These are phyloP conservation scores for Chalciporus chontae DNA, from an alignment of 768 basidiomycete genomes.

Conservation along the genomic window DNA sequence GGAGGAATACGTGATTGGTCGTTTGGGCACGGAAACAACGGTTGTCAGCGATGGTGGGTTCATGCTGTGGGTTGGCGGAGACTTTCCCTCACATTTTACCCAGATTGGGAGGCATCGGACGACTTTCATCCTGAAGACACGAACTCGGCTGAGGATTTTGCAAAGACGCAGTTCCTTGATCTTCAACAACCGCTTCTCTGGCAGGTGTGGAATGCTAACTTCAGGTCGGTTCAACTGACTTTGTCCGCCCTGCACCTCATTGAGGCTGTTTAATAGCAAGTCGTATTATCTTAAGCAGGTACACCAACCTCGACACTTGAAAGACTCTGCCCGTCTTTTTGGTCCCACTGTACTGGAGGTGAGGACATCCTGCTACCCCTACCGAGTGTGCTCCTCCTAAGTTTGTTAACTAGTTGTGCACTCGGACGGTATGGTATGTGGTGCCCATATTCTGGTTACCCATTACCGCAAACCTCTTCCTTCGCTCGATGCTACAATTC, in stretches of 20 bases:
- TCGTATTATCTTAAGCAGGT: constrained; percentile 95
- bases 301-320: constrained; percentile 89
- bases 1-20: constrained; percentile 82
- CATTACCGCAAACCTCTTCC: constrained; percentile 73
- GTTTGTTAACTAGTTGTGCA: constrained; percentile 53
- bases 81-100: constrained; percentile 4
- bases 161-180: constrained; percentile 90
- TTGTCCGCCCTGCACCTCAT: background rate
- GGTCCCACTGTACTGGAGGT: constrained; percentile 81
- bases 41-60: constrained; percentile 75
- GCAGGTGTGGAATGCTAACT: constrained; percentile 88
- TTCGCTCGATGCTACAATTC: constrained; percentile 83
- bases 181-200: constrained; percentile 76
- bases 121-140: constrained; percentile 93
- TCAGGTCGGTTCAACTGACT: constrained; percentile 48
- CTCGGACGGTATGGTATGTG: constrained; percentile 89
- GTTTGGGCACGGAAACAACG: constrained; percentile 69
- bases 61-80: background rate
- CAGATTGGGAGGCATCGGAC: constrained; percentile 88
- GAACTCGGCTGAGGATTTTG: constrained; percentile 73
- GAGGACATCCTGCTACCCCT: constrained; percentile 10
- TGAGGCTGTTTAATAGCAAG: constrained; percentile 52
- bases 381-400: constrained; percentile 3
- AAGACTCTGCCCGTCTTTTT: constrained; percentile 84
- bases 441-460: constrained; percentile 92